Evolutionary conservation across 352 stramenopile species (phyloP).

Genomic region (Aphanomyces euteiches): DNA sequence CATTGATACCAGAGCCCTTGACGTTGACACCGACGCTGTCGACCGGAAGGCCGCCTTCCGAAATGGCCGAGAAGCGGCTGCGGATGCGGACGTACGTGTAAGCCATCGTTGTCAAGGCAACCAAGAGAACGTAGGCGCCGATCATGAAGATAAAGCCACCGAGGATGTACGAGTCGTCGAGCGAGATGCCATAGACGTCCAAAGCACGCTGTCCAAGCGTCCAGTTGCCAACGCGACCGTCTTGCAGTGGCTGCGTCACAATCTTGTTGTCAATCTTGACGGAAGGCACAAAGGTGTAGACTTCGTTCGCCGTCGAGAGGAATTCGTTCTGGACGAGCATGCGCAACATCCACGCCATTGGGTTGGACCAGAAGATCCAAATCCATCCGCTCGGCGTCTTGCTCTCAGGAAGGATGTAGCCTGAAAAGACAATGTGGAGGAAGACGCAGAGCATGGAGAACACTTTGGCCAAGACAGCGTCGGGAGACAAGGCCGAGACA

Average conservation of each 20-base stretch:
- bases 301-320: conserved; percentile 35
- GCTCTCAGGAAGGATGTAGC: conserved; percentile 10
- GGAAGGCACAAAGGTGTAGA: conserved; percentile 35
- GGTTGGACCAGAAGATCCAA: conserved; percentile 31
- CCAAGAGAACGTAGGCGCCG: conserved; percentile 43
- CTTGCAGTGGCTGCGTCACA: conserved; percentile 25
- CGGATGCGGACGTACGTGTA: conserved; percentile 56
- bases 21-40: conserved; percentile 1
- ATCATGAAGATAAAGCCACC: conserved; percentile 54
- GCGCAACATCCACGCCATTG: conserved; percentile 17
- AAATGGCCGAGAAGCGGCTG: conserved; percentile 37
- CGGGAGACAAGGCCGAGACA: conserved; percentile 8
- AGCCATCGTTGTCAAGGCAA: conserved; percentile 42
- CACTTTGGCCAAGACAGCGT: conserved; percentile 29
- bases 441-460: conserved; percentile 23
- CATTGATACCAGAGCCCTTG: conserved; percentile 22
- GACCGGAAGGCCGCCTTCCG: background rate
- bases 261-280: conserved; percentile 38
- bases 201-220: conserved; percentile 49
- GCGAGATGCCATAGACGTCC: conserved; percentile 47
- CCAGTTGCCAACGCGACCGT: no score
- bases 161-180: conserved; percentile 53
- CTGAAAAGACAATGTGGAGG: conserved; percentile 25
- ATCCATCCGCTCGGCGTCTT: conserved; percentile 28
- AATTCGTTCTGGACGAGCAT: conserved; percentile 26